Percentiles rank a stretch among this genome's conserved stretches.
Evolutionary conservation across 306 rosid species (phyloP).

Genomic region (Dryas alaskensis): DNA sequence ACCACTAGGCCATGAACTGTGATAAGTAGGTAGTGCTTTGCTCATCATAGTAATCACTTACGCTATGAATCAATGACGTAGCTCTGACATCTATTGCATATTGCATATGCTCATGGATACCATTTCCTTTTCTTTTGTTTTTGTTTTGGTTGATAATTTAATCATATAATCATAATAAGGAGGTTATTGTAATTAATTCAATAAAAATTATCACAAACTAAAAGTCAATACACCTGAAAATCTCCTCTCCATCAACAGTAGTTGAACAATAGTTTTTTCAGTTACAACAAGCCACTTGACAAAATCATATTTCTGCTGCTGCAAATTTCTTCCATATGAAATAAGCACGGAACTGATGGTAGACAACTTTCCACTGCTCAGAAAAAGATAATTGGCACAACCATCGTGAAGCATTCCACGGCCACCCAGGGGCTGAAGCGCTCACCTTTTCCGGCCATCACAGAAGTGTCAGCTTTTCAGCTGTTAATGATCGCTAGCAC

Average conservation of each 20-base stretch:
- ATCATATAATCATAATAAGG: too few species aligned
- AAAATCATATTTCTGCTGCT: not conserved
- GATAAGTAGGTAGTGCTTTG: not conserved
- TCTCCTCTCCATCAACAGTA: not conserved
- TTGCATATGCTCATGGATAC: too few species aligned
- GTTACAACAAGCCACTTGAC: not conserved
- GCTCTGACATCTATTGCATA: too few species aligned
- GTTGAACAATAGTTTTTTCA: not conserved
- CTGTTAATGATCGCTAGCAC: not conserved
- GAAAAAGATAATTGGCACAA: slow-evolving; percentile 53
- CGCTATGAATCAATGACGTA: too few species aligned
- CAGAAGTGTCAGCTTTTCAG: not conserved
- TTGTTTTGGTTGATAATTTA: too few species aligned
- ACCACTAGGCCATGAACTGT: not conserved
- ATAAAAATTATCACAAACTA: not conserved
- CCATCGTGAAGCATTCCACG: slow-evolving; percentile 57
- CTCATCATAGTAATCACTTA: too few species aligned
- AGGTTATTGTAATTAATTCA: too few species aligned
- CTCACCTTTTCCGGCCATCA: slow-evolving; percentile 51
- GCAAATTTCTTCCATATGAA: not conserved
- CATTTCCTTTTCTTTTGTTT: too few species aligned
- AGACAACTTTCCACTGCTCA: too few species aligned
- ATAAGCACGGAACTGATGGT: not conserved
- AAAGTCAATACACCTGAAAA: not conserved
- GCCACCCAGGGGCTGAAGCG: slow-evolving; percentile 81